Conservation (phyloP, 495 filamentous ascomycete genomes). For the Penicillium ochrochloron region DNA sequence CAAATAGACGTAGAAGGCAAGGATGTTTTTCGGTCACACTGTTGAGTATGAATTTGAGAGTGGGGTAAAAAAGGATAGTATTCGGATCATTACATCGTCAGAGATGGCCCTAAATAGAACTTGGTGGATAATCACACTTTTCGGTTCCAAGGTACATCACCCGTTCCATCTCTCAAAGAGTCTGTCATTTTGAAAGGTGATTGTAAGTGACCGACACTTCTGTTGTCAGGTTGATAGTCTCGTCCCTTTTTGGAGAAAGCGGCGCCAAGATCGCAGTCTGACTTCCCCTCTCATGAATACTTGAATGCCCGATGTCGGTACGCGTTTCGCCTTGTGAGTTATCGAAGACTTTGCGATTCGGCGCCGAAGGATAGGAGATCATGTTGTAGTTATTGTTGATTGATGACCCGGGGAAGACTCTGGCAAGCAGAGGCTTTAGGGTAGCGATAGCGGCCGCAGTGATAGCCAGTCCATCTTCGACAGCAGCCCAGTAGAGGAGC, state of each 20-base stretch:
- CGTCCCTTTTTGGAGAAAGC: not conserved
- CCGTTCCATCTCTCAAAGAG: not conserved
- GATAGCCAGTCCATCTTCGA: slow-evolving; percentile 31
- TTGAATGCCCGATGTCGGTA: slow-evolving; percentile 23
- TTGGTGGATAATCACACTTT: not conserved
- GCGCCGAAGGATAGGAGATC: slow-evolving; percentile 16
- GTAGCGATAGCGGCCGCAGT: slow-evolving; percentile 28
- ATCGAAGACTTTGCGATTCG: slow-evolving; percentile 20
- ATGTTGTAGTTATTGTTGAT: slow-evolving; percentile 23
- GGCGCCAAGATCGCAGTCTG: slow-evolving; percentile 22
- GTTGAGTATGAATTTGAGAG: not conserved
- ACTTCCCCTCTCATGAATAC: slow-evolving; percentile 14
- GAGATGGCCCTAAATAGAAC: not conserved
- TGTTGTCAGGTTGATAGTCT: slow-evolving; percentile 28
- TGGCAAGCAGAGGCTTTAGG: slow-evolving; percentile 21
- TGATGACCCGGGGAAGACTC: slow-evolving; percentile 19
- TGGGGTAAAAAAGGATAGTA: not conserved
- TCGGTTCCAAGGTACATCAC: slow-evolving; percentile 2
- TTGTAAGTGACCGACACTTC: slow-evolving; percentile 24
- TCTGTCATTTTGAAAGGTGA: not conserved
- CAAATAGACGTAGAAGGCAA: not conserved
- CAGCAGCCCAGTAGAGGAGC: slow-evolving; percentile 26
- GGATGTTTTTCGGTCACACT: too few relatives aligned
- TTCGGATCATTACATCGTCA: not conserved
- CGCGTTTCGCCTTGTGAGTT: slow-evolving; percentile 22